A percentile compares a stretch with the other conserved stretches of the same genome.
phyloP scores from a whole-genome alignment of 1,139 yeast species.

The Kodamaea sp. region DNA sequence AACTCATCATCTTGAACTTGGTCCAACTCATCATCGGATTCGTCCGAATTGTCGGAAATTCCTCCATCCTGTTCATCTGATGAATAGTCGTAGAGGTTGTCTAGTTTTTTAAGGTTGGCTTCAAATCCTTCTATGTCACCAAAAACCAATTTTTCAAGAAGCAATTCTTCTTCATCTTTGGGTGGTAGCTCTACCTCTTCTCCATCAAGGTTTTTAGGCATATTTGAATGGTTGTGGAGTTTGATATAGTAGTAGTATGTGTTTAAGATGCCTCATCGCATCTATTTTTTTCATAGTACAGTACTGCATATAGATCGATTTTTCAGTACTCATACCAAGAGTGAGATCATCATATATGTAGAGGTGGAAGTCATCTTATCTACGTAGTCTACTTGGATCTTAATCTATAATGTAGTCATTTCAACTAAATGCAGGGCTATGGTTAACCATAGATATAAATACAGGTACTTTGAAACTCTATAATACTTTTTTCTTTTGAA shows the following conservation, averaged over 20 bases:
- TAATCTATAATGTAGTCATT: too few species aligned
- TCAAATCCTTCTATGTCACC: conserved; percentile 87
- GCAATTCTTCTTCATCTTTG: conserved; percentile 81
- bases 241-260: too few species aligned
- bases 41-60: conserved; percentile 26
- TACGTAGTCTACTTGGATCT: too few species aligned
- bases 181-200: conserved; percentile 51
- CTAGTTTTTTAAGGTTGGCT: conserved; percentile 58
- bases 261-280: too few species aligned
- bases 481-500: conserved; percentile 7
- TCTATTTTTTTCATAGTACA: too few species aligned
- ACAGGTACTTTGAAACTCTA: conserved; percentile 10
- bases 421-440: too few species aligned
- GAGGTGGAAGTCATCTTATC: too few species aligned
- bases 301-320: too few species aligned
- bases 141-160: conserved; percentile 80
- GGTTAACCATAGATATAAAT: too few species aligned
- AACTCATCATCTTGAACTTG: conserved; percentile 59
- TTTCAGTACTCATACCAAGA: too few species aligned
- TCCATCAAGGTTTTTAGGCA: conserved; percentile 27
- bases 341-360: too few species aligned
- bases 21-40: conserved; percentile 30
- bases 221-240: too few species aligned
- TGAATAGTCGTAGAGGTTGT: conserved; percentile 53
- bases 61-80: conserved; percentile 38